Evolutionary conservation across 768 basidiomycete genomes (phyloP), one percentile per base, ranked within the genome.

Genomic region (Termitomyces sp.): DNA sequence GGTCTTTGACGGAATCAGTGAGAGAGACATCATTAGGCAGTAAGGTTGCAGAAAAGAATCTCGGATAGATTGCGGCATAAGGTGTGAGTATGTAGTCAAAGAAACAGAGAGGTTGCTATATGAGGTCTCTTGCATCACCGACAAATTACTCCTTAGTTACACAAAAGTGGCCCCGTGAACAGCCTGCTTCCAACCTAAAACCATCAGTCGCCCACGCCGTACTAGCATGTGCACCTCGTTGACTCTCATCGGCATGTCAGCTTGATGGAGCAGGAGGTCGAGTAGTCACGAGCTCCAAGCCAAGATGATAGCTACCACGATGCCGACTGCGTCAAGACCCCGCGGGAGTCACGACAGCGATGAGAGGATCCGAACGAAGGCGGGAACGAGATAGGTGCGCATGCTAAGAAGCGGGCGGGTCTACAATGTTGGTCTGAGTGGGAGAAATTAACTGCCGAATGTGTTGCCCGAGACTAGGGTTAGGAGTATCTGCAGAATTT

Each of bases 11-110:
- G 14, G 32, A 13, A 27, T 22, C n/a, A 18, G 14, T 36, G 53
- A 46, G 42, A 55, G 37, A 49, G 31, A 59, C 49, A 29, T 46
- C 37, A 54, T 32, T 4, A 14, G 27, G 42, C 12, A 13, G 32
- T n/a, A 18, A 27, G 5, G 41, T 47, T 39, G 26, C 37, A 32
- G n/a, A 36, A 39, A 42, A 56, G 36, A 56, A 53, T 50, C 29
- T 61, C 57, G 57, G 57, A 58, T 52, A 56, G 54, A 61, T 53
- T 32, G 44, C 57, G 57, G 57, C 18, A 47, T 44, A 61, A 51
- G 52, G 42, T 5, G 43, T 44, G 53, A 8, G 20, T 18, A 44
- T 14, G 36, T 31, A 48, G 46, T 46, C 36, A 43, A 46, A 53
- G 29, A 37, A 29, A 32, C 42, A 43, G 16, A 37, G 60, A 42